These are phyloP conservation scores for Lipomyces lipofer DNA, from an alignment of 805 yeast genomes.

Conservation along the genomic window DNA sequence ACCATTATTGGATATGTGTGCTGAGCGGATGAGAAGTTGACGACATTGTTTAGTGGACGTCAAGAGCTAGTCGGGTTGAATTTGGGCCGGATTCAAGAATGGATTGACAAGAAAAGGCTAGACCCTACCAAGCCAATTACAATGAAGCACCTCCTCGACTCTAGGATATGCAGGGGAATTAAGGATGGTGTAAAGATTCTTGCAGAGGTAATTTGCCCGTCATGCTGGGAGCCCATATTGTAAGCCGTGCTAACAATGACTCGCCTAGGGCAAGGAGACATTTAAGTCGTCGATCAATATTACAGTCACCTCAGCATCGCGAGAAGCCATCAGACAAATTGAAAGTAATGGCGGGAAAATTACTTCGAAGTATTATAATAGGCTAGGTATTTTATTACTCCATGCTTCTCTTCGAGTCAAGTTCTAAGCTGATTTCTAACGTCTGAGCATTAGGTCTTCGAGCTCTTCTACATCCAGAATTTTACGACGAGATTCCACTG, in stretches of 20 bases:
- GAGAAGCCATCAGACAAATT: slow-evolving; percentile 68
- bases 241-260: slow-evolving; percentile 2
- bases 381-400: slow-evolving; percentile 44
- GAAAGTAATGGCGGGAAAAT: slow-evolving; percentile 73
- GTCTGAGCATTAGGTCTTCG: slow-evolving; percentile 48
- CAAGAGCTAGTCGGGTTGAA: slow-evolving; percentile 48
- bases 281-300: slow-evolving; percentile 62
- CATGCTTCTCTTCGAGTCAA: neutral
- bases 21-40: neutral
- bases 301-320: slow-evolving; percentile 81
- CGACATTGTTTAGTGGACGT: slow-evolving; percentile 2
- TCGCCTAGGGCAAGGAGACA: slow-evolving; percentile 43
- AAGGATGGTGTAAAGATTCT: slow-evolving; percentile 80
- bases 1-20: no score
- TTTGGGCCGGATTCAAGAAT: slow-evolving; percentile 67
- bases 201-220: slow-evolving; percentile 50
- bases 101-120: slow-evolving; percentile 67
- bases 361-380: slow-evolving; percentile 68
- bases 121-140: slow-evolving; percentile 54
- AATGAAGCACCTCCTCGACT: slow-evolving; percentile 72
- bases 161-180: slow-evolving; percentile 71
- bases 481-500: slow-evolving; percentile 77
- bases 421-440: neutral
- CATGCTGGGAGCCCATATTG: no score
- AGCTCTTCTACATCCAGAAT: slow-evolving; percentile 77